A percentile compares a stretch with the other conserved stretches of the same genome.
Evolutionary conservation across 495 filamentous ascomycete species (phyloP).

Genomic region (Penicillium lagena): DNA sequence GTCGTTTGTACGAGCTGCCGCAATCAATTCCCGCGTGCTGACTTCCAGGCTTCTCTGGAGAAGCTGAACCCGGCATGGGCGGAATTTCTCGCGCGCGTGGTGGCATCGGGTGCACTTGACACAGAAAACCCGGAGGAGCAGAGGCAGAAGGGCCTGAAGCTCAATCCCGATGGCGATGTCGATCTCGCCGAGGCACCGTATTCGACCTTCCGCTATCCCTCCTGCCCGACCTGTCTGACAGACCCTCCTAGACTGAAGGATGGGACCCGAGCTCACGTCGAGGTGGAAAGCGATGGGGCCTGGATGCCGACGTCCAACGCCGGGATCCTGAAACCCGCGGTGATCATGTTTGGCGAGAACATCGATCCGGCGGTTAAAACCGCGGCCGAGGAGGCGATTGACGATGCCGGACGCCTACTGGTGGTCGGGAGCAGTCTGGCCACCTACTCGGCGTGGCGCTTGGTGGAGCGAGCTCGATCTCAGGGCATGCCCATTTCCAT

Average conservation of each 20-base stretch:
- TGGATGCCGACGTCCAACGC: conserved; percentile 63
- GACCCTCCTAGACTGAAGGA: conserved; percentile 55
- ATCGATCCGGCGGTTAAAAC: conserved; percentile 60
- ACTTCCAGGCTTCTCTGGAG: conserved; percentile 72
- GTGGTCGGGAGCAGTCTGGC: conserved; percentile 85
- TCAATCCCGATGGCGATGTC: conserved; percentile 92
- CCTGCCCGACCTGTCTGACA: conserved; percentile 74
- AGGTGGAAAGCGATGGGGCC: conserved; percentile 76
- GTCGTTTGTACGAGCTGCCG: conserved; percentile 76
- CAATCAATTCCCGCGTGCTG: conserved; percentile 56
- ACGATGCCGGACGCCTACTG: conserved; percentile 65
- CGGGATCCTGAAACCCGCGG: conserved; percentile 83
- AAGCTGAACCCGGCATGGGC: conserved; percentile 83
- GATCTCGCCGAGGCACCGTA: conserved; percentile 87
- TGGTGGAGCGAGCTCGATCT: conserved; percentile 77
- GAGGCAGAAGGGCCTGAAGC: conserved; percentile 60
- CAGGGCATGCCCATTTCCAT: conserved; percentile 79
- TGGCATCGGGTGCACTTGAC: conserved; percentile 65
- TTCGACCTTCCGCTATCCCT: conserved; percentile 82
- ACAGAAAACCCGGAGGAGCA: conserved; percentile 71
- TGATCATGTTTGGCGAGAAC: conserved; percentile 94
- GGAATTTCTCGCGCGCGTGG: conserved; percentile 62
- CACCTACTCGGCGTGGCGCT: conserved; percentile 89
- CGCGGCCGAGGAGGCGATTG: conserved; percentile 74
- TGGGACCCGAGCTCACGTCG: conserved; percentile 50